Percentiles rank a stretch among this genome's conserved stretches.
Evolutionary conservation across 306 rosid species (phyloP).

Genomic region (Castanopsis chinensis): DNA sequence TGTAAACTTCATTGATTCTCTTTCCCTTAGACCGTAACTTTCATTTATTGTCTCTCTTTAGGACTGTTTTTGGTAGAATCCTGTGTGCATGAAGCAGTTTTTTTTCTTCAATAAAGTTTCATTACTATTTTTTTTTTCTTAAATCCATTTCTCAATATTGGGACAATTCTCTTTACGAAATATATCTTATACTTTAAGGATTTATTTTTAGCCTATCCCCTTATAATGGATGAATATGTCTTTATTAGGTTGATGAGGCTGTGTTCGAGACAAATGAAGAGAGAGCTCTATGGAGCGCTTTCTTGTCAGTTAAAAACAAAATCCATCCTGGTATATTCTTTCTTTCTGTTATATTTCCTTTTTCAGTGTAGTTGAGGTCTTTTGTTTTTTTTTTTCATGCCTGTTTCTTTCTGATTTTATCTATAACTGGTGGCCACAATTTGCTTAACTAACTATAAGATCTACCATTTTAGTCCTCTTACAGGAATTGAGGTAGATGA

Average conservation of each 20-base stretch:
- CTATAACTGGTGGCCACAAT: neutral
- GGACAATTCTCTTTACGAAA: neutral
- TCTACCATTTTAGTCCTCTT: conserved; percentile 12
- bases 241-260: conserved; percentile 66
- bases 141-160: neutral
- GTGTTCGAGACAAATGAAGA: conserved; percentile 78
- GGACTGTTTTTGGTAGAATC: too few relatives aligned
- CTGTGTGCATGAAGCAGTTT: too few relatives aligned
- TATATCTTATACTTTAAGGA: neutral
- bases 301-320: conserved; percentile 51
- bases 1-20: too few relatives aligned
- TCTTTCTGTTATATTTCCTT: neutral
- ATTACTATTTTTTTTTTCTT: too few relatives aligned
- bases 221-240: conserved; percentile 11
- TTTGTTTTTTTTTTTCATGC: conserved; percentile 1
- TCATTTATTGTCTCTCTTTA: too few relatives aligned
- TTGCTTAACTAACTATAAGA: conserved; percentile 3
- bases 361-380: neutral
- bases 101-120: too few relatives aligned
- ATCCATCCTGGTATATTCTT: conserved; percentile 55
- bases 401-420: neutral
- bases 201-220: neutral
- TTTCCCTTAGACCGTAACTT: too few relatives aligned
- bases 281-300: conserved; percentile 69
- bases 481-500: conserved; percentile 68